These are phyloP conservation scores for Phytopythium oedochilum DNA, from an alignment of 352 stramenopile genomes.

Conservation along the genomic window DNA sequence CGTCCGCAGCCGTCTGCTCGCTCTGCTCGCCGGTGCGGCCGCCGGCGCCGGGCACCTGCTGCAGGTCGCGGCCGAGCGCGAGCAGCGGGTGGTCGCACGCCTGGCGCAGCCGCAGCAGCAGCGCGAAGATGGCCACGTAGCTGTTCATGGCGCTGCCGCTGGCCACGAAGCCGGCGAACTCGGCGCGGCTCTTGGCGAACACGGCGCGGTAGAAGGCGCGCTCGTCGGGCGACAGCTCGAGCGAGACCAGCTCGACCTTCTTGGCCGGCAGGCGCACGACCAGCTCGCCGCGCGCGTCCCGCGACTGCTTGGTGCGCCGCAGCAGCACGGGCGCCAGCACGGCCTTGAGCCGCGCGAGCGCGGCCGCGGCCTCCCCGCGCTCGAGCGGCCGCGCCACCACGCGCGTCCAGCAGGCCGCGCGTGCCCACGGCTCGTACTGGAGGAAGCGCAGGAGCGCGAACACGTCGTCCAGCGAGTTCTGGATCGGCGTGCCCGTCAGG, in stretches of 20 bases:
- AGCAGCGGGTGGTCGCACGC: slow-evolving; percentile 89
- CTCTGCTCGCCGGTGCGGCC: not conserved
- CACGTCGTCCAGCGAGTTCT: slow-evolving; percentile 88
- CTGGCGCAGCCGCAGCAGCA: slow-evolving; percentile 85
- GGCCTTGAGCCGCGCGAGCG: slow-evolving; percentile 58
- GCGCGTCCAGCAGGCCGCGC: slow-evolving; percentile 76
- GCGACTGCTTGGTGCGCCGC: slow-evolving; percentile 81
- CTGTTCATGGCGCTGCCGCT: slow-evolving; percentile 66
- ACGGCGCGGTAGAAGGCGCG: slow-evolving; percentile 85
- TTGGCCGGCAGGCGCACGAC: slow-evolving; percentile 76
- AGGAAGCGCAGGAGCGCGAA: slow-evolving; percentile 85
- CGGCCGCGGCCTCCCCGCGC: slow-evolving; percentile 50
- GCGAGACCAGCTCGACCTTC: slow-evolving; percentile 51
- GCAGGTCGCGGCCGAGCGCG: slow-evolving; percentile 59
- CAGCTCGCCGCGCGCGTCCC: slow-evolving; percentile 49
- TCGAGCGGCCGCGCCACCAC: slow-evolving; percentile 80
- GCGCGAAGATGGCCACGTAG: slow-evolving; percentile 88
- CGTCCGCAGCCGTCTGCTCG: not conserved
- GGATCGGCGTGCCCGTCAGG: slow-evolving; percentile 88
- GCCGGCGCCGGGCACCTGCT: slow-evolving; percentile 24
- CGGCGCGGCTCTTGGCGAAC: slow-evolving; percentile 75
- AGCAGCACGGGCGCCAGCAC: slow-evolving; percentile 75
- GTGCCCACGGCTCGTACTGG: slow-evolving; percentile 82
- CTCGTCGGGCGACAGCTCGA: slow-evolving; percentile 75
- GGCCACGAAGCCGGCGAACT: slow-evolving; percentile 87